Percentiles rank a stretch among this genome's conserved stretches.
Evolutionary conservation across 1,284 basidiomycete genomes (phyloP).

Genomic region (Mycena sp.): DNA sequence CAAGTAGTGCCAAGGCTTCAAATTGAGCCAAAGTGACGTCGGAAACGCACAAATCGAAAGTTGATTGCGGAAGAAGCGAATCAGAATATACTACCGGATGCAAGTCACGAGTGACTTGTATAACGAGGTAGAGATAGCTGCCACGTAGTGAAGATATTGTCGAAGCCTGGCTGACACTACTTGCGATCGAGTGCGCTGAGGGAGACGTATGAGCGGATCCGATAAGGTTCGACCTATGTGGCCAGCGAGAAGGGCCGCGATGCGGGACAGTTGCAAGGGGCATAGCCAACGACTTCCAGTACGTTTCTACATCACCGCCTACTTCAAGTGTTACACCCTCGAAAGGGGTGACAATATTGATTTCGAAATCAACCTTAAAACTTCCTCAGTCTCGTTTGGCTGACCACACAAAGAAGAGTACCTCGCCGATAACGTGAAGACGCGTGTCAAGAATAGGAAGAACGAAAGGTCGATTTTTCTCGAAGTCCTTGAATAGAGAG

Average conservation of each 20-base stretch:
- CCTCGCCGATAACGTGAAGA: slow-evolving; percentile 95
- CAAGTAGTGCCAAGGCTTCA: slow-evolving; percentile 65
- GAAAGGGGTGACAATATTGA: slow-evolving; percentile 91
- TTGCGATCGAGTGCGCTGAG: slow-evolving; percentile 59
- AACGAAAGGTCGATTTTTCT: slow-evolving; percentile 66
- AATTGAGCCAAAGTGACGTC: slow-evolving; percentile 89
- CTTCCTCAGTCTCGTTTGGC: background rate
- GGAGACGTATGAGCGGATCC: slow-evolving; percentile 75
- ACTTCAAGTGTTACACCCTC: slow-evolving; percentile 95
- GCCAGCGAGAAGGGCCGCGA: slow-evolving; percentile 46
- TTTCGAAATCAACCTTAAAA: slow-evolving; percentile 86
- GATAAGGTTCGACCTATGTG: slow-evolving; percentile 52
- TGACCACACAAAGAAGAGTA: slow-evolving; percentile 41
- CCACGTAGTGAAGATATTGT: slow-evolving; percentile 91
- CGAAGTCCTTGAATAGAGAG: slow-evolving; percentile 71
- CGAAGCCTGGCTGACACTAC: slow-evolving; percentile 59
- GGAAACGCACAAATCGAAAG: slow-evolving; percentile 83
- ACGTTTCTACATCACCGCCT: slow-evolving; percentile 94
- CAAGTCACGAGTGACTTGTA: slow-evolving; percentile 93
- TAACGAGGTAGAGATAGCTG: slow-evolving; percentile 84
- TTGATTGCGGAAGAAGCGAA: slow-evolving; percentile 76
- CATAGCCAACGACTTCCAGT: slow-evolving; percentile 92
- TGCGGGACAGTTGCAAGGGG: slow-evolving; percentile 53
- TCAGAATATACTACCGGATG: slow-evolving; percentile 86
- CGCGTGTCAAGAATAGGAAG: slow-evolving; percentile 93